A percentile compares a stretch with the other conserved stretches of the same genome.
phyloP scores from a whole-genome alignment of 371 early-diverging fungal species.

The Spiromyces aspiralis region DNA sequence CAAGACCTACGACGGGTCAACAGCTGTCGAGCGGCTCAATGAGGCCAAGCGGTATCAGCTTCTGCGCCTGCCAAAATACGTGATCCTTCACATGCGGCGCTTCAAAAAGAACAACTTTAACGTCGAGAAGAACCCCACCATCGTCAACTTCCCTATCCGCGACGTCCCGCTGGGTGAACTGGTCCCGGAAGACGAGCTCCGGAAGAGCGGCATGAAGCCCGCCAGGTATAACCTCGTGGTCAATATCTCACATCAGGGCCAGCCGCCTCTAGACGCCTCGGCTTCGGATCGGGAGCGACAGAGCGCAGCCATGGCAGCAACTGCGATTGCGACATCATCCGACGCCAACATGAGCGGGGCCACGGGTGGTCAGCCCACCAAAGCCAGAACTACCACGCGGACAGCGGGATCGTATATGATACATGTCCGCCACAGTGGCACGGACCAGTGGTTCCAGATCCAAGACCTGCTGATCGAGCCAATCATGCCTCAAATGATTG shows the following conservation, averaged over 20 bases:
- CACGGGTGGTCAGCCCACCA: background rate
- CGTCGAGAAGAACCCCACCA: constrained; percentile 89
- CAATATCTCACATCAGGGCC: constrained; percentile 85
- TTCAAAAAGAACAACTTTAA: constrained; percentile 80
- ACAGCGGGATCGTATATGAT: constrained; percentile 45
- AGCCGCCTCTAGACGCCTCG: constrained; percentile 27
- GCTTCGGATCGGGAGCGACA: background rate
- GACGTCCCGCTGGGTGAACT: constrained; percentile 63
- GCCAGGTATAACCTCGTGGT: constrained; percentile 64
- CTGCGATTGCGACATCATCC: background rate
- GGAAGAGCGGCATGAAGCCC: constrained; percentile 3
- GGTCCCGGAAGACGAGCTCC: constrained; percentile 12
- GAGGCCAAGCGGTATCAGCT: constrained; percentile 54
- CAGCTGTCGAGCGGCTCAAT: constrained; percentile 42
- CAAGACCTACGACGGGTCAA: constrained; percentile 69
- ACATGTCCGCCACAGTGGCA: constrained; percentile 60
- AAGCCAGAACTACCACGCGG: constrained; percentile 1
- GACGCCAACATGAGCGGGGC: background rate
- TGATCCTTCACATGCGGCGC: constrained; percentile 84
- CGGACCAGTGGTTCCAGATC: constrained; percentile 87
- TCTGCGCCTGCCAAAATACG: constrained; percentile 57
- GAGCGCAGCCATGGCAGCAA: background rate
- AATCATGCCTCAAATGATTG: constrained; percentile 87
- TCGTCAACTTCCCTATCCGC: constrained; percentile 89
- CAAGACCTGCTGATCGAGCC: constrained; percentile 89